Conservation (phyloP, 768 basidiomycete genomes). For the Sporobolomyces roseus region DNA sequence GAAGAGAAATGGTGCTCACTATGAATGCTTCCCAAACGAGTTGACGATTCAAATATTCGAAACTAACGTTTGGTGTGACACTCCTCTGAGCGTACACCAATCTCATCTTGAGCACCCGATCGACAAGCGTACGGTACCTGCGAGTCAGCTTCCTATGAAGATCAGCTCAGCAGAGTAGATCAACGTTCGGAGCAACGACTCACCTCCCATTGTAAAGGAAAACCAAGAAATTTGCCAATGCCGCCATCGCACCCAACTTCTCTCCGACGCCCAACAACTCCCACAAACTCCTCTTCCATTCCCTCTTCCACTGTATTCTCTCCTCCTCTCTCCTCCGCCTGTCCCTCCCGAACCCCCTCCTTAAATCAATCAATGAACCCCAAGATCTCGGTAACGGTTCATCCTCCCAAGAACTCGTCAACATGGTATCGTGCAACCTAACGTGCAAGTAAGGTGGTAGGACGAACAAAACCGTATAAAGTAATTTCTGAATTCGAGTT, state of each 20-base stretch:
- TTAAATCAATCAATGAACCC: conserved; percentile 23
- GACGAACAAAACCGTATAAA: conserved; percentile 36
- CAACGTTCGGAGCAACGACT: conserved; percentile 44
- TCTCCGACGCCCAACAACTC: conserved; percentile 39
- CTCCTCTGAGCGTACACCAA: conserved; percentile 68
- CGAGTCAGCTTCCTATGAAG: neutral
- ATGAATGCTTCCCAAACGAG: conserved; percentile 99
- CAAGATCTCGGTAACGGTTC: conserved; percentile 37
- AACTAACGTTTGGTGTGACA: conserved; percentile 79
- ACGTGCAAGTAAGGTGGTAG: conserved; percentile 35
- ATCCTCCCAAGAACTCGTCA: conserved; percentile 41
- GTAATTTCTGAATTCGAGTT: conserved; percentile 17
- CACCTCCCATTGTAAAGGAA: conserved; percentile 86
- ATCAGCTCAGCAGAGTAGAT: neutral
- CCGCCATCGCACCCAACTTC: conserved; percentile 24
- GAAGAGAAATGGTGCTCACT: conserved; percentile 53
- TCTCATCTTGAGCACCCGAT: conserved; percentile 69
- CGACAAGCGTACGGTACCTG: conserved; percentile 80
- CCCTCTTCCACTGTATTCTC: conserved; percentile 22
- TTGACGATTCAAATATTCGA: conserved; percentile 98
- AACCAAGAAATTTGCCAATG: conserved; percentile 67
- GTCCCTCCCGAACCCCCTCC: neutral
- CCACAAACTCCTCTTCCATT: conserved; percentile 41
- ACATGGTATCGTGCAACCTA: conserved; percentile 38
- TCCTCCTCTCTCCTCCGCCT: conserved; percentile 29